A percentile compares a stretch with the other conserved stretches of the same genome.
These are phyloP conservation scores for Schwanniomyces yamadae DNA, from an alignment of 805 yeast species.

Conservation along the genomic window DNA sequence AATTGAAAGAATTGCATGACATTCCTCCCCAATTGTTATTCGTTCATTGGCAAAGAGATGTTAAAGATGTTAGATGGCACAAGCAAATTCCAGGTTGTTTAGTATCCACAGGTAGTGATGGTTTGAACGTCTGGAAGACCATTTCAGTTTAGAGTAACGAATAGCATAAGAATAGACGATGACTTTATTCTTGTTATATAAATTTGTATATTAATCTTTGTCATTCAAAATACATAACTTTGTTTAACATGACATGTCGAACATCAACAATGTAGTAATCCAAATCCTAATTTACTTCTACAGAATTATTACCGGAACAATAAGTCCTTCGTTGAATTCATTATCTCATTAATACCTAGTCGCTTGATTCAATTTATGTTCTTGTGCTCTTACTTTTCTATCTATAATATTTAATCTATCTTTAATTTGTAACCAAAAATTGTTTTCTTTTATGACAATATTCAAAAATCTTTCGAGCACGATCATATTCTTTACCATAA, in stretches of 20 bases:
- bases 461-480: conserved; percentile 26
- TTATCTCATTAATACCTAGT: conserved; percentile 7
- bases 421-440: conserved; percentile 27
- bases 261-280: too few relatives aligned
- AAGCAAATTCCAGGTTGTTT: conserved; percentile 94
- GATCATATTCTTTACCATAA: conserved; percentile 28
- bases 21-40: conserved; percentile 94
- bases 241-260: too few relatives aligned
- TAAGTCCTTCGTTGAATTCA: too few relatives aligned
- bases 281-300: too few relatives aligned
- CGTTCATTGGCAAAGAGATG: conserved; percentile 98
- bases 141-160: conserved; percentile 65
- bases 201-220: conserved; percentile 3
- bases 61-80: conserved; percentile 98
- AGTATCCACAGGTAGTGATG: conserved; percentile 94
- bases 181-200: neutral
- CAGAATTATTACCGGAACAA: too few relatives aligned
- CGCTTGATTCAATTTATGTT: neutral
- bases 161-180: neutral
- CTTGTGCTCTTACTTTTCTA: conserved; percentile 6
- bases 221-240: too few relatives aligned
- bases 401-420: conserved; percentile 11
- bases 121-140: conserved; percentile 93
- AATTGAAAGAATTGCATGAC: conserved; percentile 75
- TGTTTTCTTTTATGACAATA: conserved; percentile 21